These are phyloP conservation scores for Tetrastigma voinierianum DNA, from an alignment of 164 flowering plant species.

Conservation along the genomic window DNA sequence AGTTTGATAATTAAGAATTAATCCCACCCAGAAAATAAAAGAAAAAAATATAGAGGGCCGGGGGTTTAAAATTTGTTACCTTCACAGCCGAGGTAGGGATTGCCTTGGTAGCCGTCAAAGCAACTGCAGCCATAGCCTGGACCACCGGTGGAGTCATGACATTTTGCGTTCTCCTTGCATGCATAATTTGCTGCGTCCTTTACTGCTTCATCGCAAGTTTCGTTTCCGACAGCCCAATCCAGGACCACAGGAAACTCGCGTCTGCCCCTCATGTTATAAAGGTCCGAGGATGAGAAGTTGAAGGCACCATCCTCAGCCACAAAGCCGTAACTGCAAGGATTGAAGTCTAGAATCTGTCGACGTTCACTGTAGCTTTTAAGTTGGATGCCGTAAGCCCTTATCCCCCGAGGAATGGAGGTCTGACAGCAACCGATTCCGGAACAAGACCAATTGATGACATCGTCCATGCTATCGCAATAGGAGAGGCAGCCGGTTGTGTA, in stretches of 20 bases:
- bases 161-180: neutral
- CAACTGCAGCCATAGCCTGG: neutral
- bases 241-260: neutral
- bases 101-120: neutral
- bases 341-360: neutral
- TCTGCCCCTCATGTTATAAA: neutral
- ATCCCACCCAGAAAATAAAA: too few species aligned
- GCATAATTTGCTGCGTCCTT: too few species aligned
- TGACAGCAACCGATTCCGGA: neutral
- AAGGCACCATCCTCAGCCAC: neutral
- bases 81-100: neutral
- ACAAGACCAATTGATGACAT: neutral
- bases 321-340: constrained; percentile 11
- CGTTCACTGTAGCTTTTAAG: neutral
- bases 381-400: neutral
- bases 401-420: neutral
- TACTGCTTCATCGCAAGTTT: neutral
- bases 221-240: constrained; percentile 9
- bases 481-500: neutral
- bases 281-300: neutral
- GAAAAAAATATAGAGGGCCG: too few species aligned
- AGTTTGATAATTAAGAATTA: too few species aligned
- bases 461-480: neutral
- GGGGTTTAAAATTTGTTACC: too few species aligned
- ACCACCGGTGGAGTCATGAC: neutral